A percentile compares a stretch with the other conserved stretches of the same genome.
phyloP scores from a whole-genome alignment of 345 rosid species.

The Excoecaria agallocha region DNA sequence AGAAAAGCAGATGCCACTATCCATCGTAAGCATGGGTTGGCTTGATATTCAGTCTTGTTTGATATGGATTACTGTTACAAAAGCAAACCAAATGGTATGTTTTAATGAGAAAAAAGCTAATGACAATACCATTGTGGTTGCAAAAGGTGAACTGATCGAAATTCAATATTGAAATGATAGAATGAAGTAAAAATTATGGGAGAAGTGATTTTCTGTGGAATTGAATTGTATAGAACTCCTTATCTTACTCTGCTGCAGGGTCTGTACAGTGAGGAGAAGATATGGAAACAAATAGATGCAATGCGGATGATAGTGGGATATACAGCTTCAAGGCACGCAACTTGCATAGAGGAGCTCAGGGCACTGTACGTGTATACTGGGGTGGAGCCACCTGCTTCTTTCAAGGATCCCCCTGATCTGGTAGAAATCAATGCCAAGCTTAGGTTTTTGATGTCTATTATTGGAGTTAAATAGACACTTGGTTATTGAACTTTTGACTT shows the following conservation, averaged over 20 bases:
- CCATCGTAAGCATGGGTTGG: no score
- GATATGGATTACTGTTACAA: no score
- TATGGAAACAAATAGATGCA: conserved; percentile 59
- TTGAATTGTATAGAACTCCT: not conserved
- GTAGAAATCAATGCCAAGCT: conserved; percentile 49
- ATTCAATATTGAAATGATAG: no score
- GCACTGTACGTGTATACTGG: conserved; percentile 71
- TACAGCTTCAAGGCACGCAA: conserved; percentile 32
- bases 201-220: not conserved
- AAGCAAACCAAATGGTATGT: no score
- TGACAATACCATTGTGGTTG: no score
- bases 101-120: no score
- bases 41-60: no score
- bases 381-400: conserved; percentile 51
- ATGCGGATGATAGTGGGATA: conserved; percentile 60
- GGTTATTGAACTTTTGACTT: not conserved
- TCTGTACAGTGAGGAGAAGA: conserved; percentile 38
- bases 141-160: no score
- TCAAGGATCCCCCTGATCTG: conserved; percentile 43
- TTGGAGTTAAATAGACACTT: conserved; percentile 55
- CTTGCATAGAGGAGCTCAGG: conserved; percentile 57
- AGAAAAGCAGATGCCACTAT: no score
- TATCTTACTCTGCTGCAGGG: conserved; percentile 25
- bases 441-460: conserved; percentile 58
- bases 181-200: no score